Conservation (phyloP, 2,329 filamentous ascomycete genomes). For the Neonectria punicea region DNA sequence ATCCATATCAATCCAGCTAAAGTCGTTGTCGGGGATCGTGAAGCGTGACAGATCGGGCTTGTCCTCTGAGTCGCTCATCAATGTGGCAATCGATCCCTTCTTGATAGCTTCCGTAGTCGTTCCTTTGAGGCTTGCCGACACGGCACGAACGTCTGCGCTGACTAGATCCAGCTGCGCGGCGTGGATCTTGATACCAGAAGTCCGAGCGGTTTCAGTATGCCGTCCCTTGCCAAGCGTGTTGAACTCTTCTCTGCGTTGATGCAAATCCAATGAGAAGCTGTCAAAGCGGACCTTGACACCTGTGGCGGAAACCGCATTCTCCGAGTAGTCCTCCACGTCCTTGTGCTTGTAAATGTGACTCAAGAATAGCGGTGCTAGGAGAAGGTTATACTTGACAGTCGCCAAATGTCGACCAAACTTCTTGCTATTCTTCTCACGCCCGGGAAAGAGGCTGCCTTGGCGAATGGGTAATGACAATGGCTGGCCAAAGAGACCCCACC, state of each 20-base stretch:
- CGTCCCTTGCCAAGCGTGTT: slow-evolving; percentile 81
- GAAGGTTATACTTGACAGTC: slow-evolving; percentile 97
- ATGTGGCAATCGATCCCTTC: slow-evolving; percentile 62
- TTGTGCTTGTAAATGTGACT: slow-evolving; percentile 99
- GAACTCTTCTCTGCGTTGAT: slow-evolving; percentile 93
- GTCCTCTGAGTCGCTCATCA: slow-evolving; percentile 65
- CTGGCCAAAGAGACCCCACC: slow-evolving; percentile 97
- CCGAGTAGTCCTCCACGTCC: slow-evolving; percentile 85
- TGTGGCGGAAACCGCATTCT: slow-evolving; percentile 84
- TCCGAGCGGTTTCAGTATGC: slow-evolving; percentile 73
- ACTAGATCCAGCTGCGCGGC: slow-evolving; percentile 93
- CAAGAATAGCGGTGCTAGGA: slow-evolving; percentile 91
- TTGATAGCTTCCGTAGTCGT: slow-evolving; percentile 82
- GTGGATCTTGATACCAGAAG: slow-evolving; percentile 95
- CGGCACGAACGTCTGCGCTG: slow-evolving; percentile 89
- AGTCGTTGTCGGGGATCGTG: slow-evolving; percentile 93
- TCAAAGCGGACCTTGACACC: slow-evolving; percentile 96
- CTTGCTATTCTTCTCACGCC: slow-evolving; percentile 95
- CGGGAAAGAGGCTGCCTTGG: slow-evolving; percentile 91
- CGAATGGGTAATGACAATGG: slow-evolving; percentile 94
- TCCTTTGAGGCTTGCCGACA: slow-evolving; percentile 88
- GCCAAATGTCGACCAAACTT: slow-evolving; percentile 97
- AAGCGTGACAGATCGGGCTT: slow-evolving; percentile 85
- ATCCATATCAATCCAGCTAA: slow-evolving; percentile 99
- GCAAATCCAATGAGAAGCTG: slow-evolving; percentile 96